These are phyloP conservation scores for Trebouxiophyceae sp. DNA, from an alignment of 163 green algal genomes.

Conservation along the genomic window DNA sequence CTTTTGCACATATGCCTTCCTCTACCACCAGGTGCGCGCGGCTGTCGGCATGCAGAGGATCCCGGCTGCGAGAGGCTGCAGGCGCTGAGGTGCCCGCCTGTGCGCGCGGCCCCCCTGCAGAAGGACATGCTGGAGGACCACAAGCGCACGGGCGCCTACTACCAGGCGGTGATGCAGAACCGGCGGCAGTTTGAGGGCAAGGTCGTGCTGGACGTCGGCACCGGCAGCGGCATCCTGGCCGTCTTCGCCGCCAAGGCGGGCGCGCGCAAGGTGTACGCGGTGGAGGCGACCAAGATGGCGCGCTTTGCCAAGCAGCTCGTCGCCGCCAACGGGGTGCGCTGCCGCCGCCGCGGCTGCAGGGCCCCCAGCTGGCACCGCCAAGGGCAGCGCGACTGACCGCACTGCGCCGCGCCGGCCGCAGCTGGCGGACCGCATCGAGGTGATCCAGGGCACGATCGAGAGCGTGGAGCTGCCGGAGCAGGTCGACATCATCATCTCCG, in stretches of 20 bases:
- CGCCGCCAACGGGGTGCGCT: constrained; percentile 62
- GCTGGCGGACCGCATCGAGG: constrained; percentile 66
- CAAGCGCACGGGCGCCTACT: constrained; percentile 93
- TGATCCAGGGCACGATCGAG: constrained; percentile 92
- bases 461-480: constrained; percentile 86
- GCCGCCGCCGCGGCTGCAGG: no score
- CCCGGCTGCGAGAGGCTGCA: background rate
- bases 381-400: no score
- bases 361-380: no score
- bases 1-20: constrained; percentile 76
- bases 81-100: background rate
- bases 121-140: constrained; percentile 97
- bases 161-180: constrained; percentile 88
- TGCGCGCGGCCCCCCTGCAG: constrained; percentile 38
- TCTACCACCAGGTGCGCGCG: constrained; percentile 80
- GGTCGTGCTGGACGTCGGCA: constrained; percentile 93
- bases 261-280: constrained; percentile 90
- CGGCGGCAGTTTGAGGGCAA: constrained; percentile 73
- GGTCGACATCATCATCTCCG: constrained; percentile 94
- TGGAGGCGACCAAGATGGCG: constrained; percentile 95
- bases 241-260: constrained; percentile 91
- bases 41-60: background rate
- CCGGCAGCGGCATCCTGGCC: constrained; percentile 86
- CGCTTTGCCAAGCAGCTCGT: constrained; percentile 71
- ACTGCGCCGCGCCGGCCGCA: constrained; percentile 26